These are phyloP conservation scores for Globisporangium emineosum DNA, from an alignment of 352 stramenopile genomes.

Conservation along the genomic window DNA sequence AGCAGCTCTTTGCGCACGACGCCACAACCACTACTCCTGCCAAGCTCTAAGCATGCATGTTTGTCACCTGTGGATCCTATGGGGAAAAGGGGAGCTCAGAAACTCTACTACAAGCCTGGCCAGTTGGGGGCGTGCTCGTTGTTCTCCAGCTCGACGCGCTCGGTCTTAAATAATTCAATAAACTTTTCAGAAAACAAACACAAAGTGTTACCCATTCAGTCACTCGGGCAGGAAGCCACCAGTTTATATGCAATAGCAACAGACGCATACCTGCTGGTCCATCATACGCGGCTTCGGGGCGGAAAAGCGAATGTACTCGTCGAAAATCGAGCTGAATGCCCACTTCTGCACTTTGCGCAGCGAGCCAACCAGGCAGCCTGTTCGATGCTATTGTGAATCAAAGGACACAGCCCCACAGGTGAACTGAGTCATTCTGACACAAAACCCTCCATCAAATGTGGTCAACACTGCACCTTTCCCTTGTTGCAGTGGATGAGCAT, in stretches of 20 bases:
- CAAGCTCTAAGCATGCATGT: constrained; percentile 36
- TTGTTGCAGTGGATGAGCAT: constrained; percentile 90
- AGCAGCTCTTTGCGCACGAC: constrained; percentile 47
- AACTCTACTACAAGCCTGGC: constrained; percentile 30
- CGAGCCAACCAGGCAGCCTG: constrained; percentile 73
- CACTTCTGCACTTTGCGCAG: constrained; percentile 80
- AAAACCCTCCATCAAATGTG: neutral
- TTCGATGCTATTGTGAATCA: constrained; percentile 58
- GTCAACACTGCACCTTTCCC: constrained; percentile 46
- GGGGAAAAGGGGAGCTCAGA: neutral
- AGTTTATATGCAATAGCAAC: neutral
- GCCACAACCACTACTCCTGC: constrained; percentile 18
- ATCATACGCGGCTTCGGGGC: constrained; percentile 84
- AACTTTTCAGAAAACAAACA: constrained; percentile 37
- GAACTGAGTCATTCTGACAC: too few relatives aligned
- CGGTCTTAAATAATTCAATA: constrained; percentile 83
- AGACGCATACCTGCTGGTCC: constrained; percentile 66
- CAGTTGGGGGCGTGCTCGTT: constrained; percentile 61
- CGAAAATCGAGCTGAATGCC: constrained; percentile 81
- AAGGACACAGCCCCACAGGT: neutral
- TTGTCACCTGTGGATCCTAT: neutral
- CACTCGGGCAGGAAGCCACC: neutral
- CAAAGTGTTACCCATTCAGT: neutral
- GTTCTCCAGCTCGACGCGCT: constrained; percentile 56
- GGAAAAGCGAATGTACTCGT: constrained; percentile 87